Base-by-base conservation (phyloP, 176 grass and related monocot species). In the Elymus sibiricus region DNA sequence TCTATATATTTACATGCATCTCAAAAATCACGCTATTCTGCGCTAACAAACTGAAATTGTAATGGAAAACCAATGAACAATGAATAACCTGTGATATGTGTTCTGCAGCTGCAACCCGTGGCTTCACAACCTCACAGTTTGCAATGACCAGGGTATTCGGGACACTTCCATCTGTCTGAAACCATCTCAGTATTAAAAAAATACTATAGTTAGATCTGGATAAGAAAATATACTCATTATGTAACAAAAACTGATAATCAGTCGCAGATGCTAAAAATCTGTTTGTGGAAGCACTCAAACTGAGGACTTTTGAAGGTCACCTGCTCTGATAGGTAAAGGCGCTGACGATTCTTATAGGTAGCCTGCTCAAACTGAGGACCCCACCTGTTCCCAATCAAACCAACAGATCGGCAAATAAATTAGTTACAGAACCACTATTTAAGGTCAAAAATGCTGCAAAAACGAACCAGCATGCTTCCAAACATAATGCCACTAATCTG, bases 301-400 rank as follows among this genome's bases (percentile, higher is more conserved):
- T 6, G 49, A 53, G 16, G 49, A 19, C 49, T 53, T 53, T 17
- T 51, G 47, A 51, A 51, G 15, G 47, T 51, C 81, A 56, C 96
- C 93, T 95, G 91, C 86, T 98, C 96, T 66, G 96, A 88, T 40
- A 99, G 88, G 84, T 96, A 94, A 76, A 99, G 90, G 15, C 88
- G 92, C 58, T 99, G 97, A 7, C 86, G 76, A 79, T 92, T 92
- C 78, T 94, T 94, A 77, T 91, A 92, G 22, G 88, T 92, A 64
- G 88, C 94, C 80, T 91, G 72, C 77, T 94, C 92, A 63, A 96
- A 88, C 74, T 94, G 92, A 6, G 91, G 88, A 0, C 97, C 97
- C 97, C 94, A 98, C 72, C 97, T 99, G 78, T 76, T 70, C 63
- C 81, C 29, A 53, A 74, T 7, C 74, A 90, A 80, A 31, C 38